Conservation (phyloP, 2,329 filamentous ascomycete species). For the Colletotrichum cuscutae region DNA sequence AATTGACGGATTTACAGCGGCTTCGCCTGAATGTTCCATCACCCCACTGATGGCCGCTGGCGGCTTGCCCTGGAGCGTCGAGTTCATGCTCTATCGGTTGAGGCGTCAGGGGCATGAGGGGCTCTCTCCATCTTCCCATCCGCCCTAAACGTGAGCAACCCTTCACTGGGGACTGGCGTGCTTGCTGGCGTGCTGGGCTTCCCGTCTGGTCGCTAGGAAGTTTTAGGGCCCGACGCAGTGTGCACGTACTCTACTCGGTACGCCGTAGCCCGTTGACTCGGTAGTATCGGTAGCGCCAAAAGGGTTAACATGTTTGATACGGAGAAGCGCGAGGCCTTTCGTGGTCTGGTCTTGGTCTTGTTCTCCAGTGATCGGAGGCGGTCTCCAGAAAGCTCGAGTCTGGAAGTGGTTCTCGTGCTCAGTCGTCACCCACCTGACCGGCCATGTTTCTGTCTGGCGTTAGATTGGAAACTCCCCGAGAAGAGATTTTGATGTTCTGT, state of each 20-base stretch:
- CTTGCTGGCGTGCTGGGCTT: constrained; percentile 3
- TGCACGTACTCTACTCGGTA: constrained; percentile 17
- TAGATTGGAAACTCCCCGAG: background rate
- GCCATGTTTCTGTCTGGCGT: constrained; percentile 30
- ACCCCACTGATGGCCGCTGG: background rate
- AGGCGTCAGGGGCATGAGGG: constrained; percentile 16
- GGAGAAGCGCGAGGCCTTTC: background rate
- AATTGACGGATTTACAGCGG: constrained; percentile 5
- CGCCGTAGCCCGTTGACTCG: constrained; percentile 17
- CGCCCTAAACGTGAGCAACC: background rate
- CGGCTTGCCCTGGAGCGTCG: background rate
- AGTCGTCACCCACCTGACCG: constrained; percentile 31
- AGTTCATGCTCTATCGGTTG: constrained; percentile 13
- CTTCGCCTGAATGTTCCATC: background rate
- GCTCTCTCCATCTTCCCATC: background rate
- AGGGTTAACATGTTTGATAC: background rate
- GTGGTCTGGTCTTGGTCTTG: background rate
- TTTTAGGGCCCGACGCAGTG: constrained; percentile 1
- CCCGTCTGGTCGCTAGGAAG: background rate
- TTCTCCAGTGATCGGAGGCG: background rate
- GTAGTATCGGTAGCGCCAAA: background rate
- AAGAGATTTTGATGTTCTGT: constrained; percentile 14
- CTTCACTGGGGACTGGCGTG: background rate
- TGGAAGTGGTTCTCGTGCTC: constrained; percentile 7
- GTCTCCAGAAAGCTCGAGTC: background rate